Conservation (phyloP, 352 stramenopile species). For the Phytophthora litchii region DNA sequence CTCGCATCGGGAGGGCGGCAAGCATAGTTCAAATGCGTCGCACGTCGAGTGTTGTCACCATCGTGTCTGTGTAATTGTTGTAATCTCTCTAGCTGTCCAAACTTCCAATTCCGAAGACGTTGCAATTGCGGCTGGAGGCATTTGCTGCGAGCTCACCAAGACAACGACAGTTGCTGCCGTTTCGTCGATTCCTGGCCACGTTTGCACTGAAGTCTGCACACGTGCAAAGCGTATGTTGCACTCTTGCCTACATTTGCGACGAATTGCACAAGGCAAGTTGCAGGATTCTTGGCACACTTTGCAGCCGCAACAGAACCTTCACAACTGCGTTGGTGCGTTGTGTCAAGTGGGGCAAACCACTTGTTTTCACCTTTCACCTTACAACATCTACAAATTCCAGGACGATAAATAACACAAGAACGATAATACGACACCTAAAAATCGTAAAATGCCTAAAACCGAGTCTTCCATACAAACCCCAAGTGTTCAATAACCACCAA, state of each 20-base stretch:
- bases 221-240: too few relatives aligned
- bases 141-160: not conserved
- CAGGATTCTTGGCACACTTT: too few relatives aligned
- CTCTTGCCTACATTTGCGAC: too few relatives aligned
- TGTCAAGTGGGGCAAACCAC: too few relatives aligned
- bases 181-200: not conserved
- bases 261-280: too few relatives aligned
- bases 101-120: not conserved
- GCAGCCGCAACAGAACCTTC: too few relatives aligned
- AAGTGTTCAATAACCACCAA: constrained; percentile 16
- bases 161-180: constrained; percentile 1
- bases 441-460: not conserved
- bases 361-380: too few relatives aligned
- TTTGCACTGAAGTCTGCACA: not conserved
- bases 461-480: constrained; percentile 8
- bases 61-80: not conserved
- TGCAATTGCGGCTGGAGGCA: not conserved
- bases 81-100: constrained; percentile 13
- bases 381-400: too few relatives aligned
- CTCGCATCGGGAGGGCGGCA: constrained; percentile 16
- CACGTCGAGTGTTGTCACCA: not conserved
- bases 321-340: too few relatives aligned
- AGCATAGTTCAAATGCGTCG: constrained; percentile 11
- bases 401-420: too few relatives aligned
- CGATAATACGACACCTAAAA: too few relatives aligned